These are phyloP conservation scores for Trichoderma simmonsii DNA, from an alignment of 2,329 filamentous ascomycete species.

Conservation along the genomic window DNA sequence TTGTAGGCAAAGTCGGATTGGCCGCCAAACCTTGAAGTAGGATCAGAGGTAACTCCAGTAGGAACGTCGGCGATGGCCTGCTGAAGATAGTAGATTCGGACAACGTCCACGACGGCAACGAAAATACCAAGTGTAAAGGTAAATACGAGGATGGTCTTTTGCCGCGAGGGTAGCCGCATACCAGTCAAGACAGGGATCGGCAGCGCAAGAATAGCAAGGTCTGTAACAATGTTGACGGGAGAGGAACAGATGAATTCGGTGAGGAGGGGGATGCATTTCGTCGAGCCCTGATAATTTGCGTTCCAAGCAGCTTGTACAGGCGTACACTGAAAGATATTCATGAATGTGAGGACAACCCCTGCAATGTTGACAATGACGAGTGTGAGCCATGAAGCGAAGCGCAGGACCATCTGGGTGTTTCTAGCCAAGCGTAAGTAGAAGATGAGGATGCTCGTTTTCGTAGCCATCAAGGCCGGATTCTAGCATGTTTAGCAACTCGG, in stretches of 20 bases:
- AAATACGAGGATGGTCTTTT: constrained; percentile 82
- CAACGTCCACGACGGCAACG: constrained; percentile 81
- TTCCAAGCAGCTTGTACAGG: constrained; percentile 71
- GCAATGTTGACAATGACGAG: constrained; percentile 75
- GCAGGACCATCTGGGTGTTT: constrained; percentile 71
- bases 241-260: constrained; percentile 71
- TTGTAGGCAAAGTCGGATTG: constrained; percentile 64
- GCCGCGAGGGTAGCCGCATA: constrained; percentile 78
- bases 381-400: constrained; percentile 77
- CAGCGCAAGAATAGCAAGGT: constrained; percentile 80
- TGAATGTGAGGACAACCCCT: constrained; percentile 73
- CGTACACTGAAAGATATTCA: constrained; percentile 83
- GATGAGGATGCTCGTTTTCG: constrained; percentile 87
- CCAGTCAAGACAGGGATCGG: constrained; percentile 84
- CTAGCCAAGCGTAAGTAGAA: constrained; percentile 85
- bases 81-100: constrained; percentile 87
- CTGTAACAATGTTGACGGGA: constrained; percentile 88
- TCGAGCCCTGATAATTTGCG: constrained; percentile 30
- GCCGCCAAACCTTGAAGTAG: constrained; percentile 48
- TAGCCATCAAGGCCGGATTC: constrained; percentile 87
- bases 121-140: constrained; percentile 88
- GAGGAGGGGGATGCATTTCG: constrained; percentile 54
- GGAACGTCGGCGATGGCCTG: constrained; percentile 55
- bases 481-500: constrained; percentile 33
- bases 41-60: constrained; percentile 35